Evolutionary conservation across 2,329 filamentous ascomycete genomes (phyloP).

Genomic region (Claviceps digitariae): DNA sequence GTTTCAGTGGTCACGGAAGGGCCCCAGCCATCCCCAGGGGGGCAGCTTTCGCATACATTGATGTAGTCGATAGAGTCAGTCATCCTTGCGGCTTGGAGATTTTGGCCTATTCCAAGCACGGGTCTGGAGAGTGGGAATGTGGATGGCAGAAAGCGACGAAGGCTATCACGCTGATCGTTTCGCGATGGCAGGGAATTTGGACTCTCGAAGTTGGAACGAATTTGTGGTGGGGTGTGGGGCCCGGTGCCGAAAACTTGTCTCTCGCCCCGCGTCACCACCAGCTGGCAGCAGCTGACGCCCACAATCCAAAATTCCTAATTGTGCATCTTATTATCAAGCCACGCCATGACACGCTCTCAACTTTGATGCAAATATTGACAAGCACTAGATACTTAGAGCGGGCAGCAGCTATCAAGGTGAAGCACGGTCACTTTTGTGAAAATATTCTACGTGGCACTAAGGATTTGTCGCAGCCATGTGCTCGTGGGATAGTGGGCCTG

Average conservation of each 20-base stretch:
- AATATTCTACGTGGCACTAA: neutral
- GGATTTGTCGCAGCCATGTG: too few species aligned
- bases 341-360: neutral
- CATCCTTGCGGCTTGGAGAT: constrained; percentile 20
- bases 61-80: constrained; percentile 42
- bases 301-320: constrained; percentile 4
- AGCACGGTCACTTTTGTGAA: neutral
- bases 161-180: constrained; percentile 6
- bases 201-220: constrained; percentile 18
- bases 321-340: neutral
- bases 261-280: constrained; percentile 15
- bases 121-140: neutral
- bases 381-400: neutral
- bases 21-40: constrained; percentile 74
- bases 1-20: constrained; percentile 71
- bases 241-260: constrained; percentile 14
- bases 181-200: constrained; percentile 20
- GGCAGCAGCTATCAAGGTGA: too few species aligned
- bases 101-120: neutral
- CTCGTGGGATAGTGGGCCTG: neutral
- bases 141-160: neutral
- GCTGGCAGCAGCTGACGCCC: constrained; percentile 1
- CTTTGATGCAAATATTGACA: neutral
- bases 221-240: constrained; percentile 30
- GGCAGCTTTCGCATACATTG: constrained; percentile 58